Percentiles rank a stretch among this genome's conserved stretches.
These are phyloP conservation scores for Purpureocillium takamizusanense DNA, from an alignment of 2,329 filamentous ascomycete species.

Conservation along the genomic window DNA sequence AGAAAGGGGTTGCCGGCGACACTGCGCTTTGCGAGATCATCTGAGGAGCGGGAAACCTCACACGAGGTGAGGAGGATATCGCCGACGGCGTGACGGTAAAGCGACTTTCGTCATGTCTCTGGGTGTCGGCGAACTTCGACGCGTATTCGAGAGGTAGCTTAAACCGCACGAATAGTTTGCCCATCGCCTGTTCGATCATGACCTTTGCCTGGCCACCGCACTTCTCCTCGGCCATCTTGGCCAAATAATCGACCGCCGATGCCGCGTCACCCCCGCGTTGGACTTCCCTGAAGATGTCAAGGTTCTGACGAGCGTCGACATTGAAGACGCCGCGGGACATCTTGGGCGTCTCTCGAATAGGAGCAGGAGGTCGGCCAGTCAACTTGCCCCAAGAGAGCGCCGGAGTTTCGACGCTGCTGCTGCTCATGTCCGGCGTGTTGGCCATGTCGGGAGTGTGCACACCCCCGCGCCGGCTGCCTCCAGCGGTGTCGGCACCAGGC, in stretches of 20 bases:
- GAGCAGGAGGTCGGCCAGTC: slow-evolving; percentile 5
- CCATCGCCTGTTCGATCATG: slow-evolving; percentile 16
- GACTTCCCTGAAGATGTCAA: slow-evolving; percentile 22
- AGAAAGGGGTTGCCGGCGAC: too few species aligned
- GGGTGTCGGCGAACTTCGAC: slow-evolving; percentile 18
- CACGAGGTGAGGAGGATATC: slow-evolving; percentile 14
- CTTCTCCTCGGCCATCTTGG: slow-evolving; percentile 14
- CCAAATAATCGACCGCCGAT: slow-evolving; percentile 15
- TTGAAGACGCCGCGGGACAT: slow-evolving; percentile 14
- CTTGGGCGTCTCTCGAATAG: slow-evolving; percentile 3
- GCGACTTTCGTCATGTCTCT: slow-evolving; percentile 17
- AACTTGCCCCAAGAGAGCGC: slow-evolving; percentile 9
- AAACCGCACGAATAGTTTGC: slow-evolving; percentile 26
- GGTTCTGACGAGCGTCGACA: slow-evolving; percentile 24
- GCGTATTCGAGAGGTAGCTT: slow-evolving; percentile 24
- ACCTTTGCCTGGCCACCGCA: slow-evolving; percentile 22
- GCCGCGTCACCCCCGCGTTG: slow-evolving; percentile 7
- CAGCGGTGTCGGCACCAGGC: neutral
- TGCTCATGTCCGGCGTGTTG: neutral
- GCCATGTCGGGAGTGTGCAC: neutral
- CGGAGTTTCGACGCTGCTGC: slow-evolving; percentile 3
- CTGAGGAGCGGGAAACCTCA: slow-evolving; percentile 6
- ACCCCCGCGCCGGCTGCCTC: neutral
- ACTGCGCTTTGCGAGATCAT: neutral
- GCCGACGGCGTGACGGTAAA: slow-evolving; percentile 13